Evolutionary conservation across 2,329 filamentous ascomycete genomes (phyloP), one percentile per base, ranked within the genome.

Genomic region (Apiospora pterosperma): DNA sequence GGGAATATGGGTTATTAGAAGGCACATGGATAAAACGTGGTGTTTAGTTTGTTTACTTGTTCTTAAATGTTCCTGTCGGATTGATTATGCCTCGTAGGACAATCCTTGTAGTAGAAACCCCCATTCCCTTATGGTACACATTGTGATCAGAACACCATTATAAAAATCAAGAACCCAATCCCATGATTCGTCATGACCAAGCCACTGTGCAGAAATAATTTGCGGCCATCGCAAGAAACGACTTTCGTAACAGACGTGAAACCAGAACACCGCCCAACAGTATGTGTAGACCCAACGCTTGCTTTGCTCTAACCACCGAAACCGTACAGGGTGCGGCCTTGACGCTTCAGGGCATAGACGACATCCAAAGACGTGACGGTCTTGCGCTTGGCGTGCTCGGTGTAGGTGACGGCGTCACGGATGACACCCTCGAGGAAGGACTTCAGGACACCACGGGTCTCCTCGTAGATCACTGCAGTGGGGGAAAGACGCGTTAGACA

Each of bases 351-450:
- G 64, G 84, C 84, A 73, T 88, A 87, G 77, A 88, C 86, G 42
- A 88, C 86, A 72, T 89, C 86, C 68, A 88, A 84, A 5, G 86
- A 88, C 60, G 85, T 88, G 77, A 90, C 87, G 36, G 87, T 90
- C 85, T 90, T 90, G 81, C 90, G 87, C 88, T 92, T 92, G 80
- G 89, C 89, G 86, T 92, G 90, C 84, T 92, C 90, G 72, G 90
- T 92, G 85, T 92, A 92, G 78, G 90, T 92, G 82, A 92, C 88
- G 68, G 90, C 89, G 74, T 92, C 90, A 80, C 90, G 87, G 78
- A 93, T 92, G 80, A 93, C 90, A 80, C 88, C 86, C 82, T 92
- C 90, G 73, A 93, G 89, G 88, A 92, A 92, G 80, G 90, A 90
- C 88, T 92, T 92, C 75, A 93, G 85, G 75, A 92, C 90, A 86